phyloP scores from a whole-genome alignment of 2,329 filamentous ascomycete species.

The Bipolaris cookei region DNA sequence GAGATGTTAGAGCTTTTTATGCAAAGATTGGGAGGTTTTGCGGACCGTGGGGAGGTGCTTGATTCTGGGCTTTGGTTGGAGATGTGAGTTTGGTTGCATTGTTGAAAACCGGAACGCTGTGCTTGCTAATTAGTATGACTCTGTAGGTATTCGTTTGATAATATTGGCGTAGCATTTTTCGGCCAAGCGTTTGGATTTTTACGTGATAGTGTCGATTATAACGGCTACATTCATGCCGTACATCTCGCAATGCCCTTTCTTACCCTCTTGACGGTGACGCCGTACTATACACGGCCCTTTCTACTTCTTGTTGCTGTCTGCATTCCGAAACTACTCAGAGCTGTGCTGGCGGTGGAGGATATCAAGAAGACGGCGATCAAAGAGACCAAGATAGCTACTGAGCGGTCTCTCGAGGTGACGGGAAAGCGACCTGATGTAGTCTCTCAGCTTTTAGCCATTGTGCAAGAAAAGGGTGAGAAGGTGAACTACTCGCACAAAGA shows the following conservation, averaged over 20 bases:
- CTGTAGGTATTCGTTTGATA: slow-evolving; percentile 30
- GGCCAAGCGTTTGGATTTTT: slow-evolving; percentile 32
- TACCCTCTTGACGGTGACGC: slow-evolving; percentile 19
- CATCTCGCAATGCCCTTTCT: slow-evolving; percentile 43
- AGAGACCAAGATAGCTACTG: slow-evolving; percentile 21
- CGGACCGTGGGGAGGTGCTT: slow-evolving; percentile 16
- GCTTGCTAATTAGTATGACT: background rate
- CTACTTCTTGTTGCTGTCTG: slow-evolving; percentile 15
- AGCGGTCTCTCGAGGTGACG: slow-evolving; percentile 17
- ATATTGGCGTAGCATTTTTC: slow-evolving; percentile 23
- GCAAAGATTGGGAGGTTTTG: slow-evolving; percentile 22
- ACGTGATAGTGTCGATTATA: slow-evolving; percentile 27
- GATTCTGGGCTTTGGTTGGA: slow-evolving; percentile 31
- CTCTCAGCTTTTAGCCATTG: slow-evolving; percentile 39
- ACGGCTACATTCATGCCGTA: slow-evolving; percentile 36
- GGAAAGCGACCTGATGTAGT: slow-evolving; percentile 38
- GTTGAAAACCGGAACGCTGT: no score
- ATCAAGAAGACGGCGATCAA: slow-evolving; percentile 24
- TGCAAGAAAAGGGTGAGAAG: slow-evolving; percentile 37
- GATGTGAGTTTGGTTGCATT: slow-evolving; percentile 18
- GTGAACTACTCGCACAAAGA: slow-evolving; percentile 39
- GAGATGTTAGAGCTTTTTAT: slow-evolving; percentile 16
- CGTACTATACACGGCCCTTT: slow-evolving; percentile 14
- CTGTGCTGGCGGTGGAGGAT: slow-evolving; percentile 24
- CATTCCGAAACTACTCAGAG: slow-evolving; percentile 33